Evolutionary conservation across 371 early-diverging fungal genomes (phyloP), one percentile per base, ranked within the genome.

Genomic region (Saksenaea vasiformis): DNA sequence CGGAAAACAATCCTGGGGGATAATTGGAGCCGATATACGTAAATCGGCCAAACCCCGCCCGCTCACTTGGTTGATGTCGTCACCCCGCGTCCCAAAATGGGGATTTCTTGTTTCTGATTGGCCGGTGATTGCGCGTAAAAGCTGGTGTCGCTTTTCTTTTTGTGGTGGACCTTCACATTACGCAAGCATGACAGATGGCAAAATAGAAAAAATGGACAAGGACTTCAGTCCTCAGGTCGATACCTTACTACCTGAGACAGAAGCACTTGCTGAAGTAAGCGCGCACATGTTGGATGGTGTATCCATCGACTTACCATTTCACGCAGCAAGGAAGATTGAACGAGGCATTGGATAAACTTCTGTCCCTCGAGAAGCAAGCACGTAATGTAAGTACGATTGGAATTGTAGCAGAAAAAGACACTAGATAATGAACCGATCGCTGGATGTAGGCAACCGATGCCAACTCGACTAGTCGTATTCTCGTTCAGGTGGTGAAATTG

Each of bases 131-230:
- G 31, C 31, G 31, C 31, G 31, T 31, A 31, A 31, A 31, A 31
- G 31, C 7, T 4, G 31, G 31, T 4, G 31, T 31, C 31, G 31
- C 31, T 4, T 31, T 31, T 7, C n/a, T n/a, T 31, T 31, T 31
- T 31, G 7, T 7, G 7, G 31, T 31, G 31, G 31, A 31, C 31
- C 7, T 31, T 31, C 7, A 31, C 31, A 31, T 47, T 47, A 47
- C 51, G 51, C 51, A 47, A 47, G 17, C 51, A 79, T 78, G 78
- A 72, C 76, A 58, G 90, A 90, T 68, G 88, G 86, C 70, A 85
- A 77, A 60, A 68, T 84, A 77, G 88, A 85, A 68, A 97, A 97
- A 85, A 93, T 94, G 93, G 94, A 95, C 69, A 90, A 91, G 86
- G 95, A 96, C 84, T 94, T 87, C 79, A 86, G 91, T 75, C 89